Base-by-base conservation (phyloP, 2,329 filamentous ascomycete genomes). In the Apiospora aurea region DNA sequence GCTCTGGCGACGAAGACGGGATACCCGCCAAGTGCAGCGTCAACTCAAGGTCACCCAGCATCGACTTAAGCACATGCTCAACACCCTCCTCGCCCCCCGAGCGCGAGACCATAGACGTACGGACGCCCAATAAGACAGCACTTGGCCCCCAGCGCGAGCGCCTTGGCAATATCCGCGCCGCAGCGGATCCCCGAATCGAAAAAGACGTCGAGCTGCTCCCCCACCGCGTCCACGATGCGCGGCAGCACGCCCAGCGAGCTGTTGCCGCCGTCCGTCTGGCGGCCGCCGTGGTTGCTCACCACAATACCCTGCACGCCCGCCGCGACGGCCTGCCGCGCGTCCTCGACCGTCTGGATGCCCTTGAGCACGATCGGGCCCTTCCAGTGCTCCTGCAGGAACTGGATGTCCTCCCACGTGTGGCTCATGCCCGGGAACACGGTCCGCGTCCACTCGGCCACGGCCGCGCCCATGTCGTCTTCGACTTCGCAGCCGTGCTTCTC, bases 171-270 rank as follows among this genome's bases (percentile, higher is more conserved):
- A 75, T 91, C 89, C 0, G 88, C 87, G 1, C 89, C 90, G 46
- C 87, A 83, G n/a, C 87, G 84, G 44, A 91, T 85, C 0, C 90
- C 90, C 76, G 75, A 86, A 75, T 93, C 91, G 21, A 93, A 87
- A 61, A 92, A 85, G 26, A 93, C 83, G 0, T 87, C 87, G n/a
- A 91, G 82, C 72, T 84, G 85, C 24, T 85, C 84, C 2, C 91
- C 88, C 0, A 90, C 90, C 0, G 88, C 89, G 4, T 90, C 88
- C 73, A 89, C 87, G 73, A 92, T 89, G 75, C 90, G 85, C 0
- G 88, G 86, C 67, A 92, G 81, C 78, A 90, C 84, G 71, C 89
- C 88, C 5, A 91, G 80, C 5, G 86, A 86, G 3, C 85, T 85
- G 7, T 86, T 82, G 2, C 87, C 87, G 4, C 88, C 87, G 73